These are phyloP conservation scores for Aspergillus sp. DNA, from an alignment of 2,329 filamentous ascomycete species.

Conservation along the genomic window DNA sequence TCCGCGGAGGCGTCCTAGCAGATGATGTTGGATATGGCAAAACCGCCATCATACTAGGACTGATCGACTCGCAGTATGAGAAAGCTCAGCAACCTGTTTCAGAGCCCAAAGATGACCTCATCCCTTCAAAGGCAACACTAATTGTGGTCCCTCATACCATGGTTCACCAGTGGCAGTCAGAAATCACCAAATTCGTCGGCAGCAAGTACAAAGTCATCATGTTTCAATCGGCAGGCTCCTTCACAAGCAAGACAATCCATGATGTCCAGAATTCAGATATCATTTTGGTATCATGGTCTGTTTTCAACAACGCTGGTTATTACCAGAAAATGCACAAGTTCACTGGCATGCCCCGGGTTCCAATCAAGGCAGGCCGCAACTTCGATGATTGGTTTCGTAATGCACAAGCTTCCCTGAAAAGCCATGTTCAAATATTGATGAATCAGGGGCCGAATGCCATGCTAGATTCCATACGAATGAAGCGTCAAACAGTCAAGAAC, in stretches of 20 bases:
- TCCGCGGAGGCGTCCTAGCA: conserved; percentile 59
- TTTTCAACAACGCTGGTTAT: conserved; percentile 48
- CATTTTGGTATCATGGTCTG: conserved; percentile 49
- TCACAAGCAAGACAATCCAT: conserved; percentile 40
- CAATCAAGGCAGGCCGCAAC: conserved; percentile 39
- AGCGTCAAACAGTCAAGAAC: conserved; percentile 29
- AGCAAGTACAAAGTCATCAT: conserved; percentile 40
- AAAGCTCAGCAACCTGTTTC: conserved; percentile 9
- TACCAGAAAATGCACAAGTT: conserved; percentile 47
- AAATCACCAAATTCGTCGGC: conserved; percentile 50
- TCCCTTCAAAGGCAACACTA: conserved; percentile 53
- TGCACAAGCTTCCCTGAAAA: conserved; percentile 37
- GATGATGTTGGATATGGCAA: conserved; percentile 65
- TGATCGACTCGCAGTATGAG: conserved; percentile 47
- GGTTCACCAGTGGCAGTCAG: conserved; percentile 53
- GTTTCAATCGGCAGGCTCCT: conserved; percentile 34
- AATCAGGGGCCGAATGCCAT: conserved; percentile 26
- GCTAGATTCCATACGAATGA: conserved; percentile 21
- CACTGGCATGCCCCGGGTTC: conserved; percentile 42
- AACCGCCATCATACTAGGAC: conserved; percentile 55
- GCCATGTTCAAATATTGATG: conserved; percentile 36
- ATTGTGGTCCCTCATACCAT: conserved; percentile 56
- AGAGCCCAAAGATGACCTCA: conserved; percentile 15
- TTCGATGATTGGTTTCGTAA: conserved; percentile 52
- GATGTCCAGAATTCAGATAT: conserved; percentile 49